A percentile compares a stretch with the other conserved stretches of the same genome.
Conservation (phyloP, 164 flowering plant species). For the Nymphaea thermarum region DNA sequence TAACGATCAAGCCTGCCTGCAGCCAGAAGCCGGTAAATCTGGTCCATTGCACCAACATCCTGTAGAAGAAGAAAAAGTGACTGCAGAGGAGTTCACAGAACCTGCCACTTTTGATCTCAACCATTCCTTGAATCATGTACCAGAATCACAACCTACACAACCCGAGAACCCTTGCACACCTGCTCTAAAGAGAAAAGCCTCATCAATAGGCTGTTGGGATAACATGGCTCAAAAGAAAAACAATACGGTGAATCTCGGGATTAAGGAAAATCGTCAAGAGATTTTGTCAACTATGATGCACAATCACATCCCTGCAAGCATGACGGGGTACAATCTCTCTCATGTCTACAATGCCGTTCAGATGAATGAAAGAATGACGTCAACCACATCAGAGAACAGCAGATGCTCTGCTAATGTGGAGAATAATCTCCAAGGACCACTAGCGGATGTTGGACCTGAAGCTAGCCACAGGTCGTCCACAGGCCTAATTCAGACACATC, state of each 20-base stretch:
- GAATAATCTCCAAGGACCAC: background rate
- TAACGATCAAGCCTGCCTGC: conserved; percentile 3
- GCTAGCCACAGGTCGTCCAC: no score
- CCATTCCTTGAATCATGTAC: conserved; percentile 7
- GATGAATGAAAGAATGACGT: background rate
- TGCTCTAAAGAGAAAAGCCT: conserved; percentile 1
- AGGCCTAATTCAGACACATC: no score
- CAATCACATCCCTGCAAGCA: background rate
- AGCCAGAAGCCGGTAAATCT: background rate
- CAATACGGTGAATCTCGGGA: no score
- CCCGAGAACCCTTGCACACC: conserved; percentile 11
- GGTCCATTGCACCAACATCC: conserved; percentile 4
- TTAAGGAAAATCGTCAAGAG: background rate
- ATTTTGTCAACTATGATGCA: background rate
- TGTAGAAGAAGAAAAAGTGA: background rate
- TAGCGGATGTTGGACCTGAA: background rate
- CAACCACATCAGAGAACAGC: background rate
- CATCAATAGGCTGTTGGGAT: conserved; percentile 1
- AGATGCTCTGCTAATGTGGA: background rate
- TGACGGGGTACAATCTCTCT: background rate
- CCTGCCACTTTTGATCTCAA: conserved; percentile 6
- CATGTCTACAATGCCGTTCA: background rate
- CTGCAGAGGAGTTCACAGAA: background rate
- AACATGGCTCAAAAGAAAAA: background rate
- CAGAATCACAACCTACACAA: conserved; percentile 8